phyloP scores from a whole-genome alignment of 441 rosid genomes.

The Omphalea diandra region DNA sequence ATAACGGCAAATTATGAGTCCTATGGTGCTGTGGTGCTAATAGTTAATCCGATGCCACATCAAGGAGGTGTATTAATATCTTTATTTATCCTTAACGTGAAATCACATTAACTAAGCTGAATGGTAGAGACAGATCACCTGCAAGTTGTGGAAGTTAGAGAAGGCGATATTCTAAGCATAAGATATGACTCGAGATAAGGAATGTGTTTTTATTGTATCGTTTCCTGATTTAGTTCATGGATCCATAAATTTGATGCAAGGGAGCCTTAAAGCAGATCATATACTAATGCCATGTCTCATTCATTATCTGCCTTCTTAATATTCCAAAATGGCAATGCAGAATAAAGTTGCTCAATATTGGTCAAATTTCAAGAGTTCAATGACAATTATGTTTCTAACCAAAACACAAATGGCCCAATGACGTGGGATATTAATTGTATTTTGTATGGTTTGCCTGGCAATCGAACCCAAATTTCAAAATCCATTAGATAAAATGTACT shows the following conservation, averaged over 20 bases:
- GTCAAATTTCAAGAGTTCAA: neutral
- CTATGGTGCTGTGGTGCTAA: neutral
- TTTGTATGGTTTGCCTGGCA: no score
- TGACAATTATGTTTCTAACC: no score
- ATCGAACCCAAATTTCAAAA: no score
- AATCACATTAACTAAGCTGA: conserved; percentile 4
- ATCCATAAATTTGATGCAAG: conserved; percentile 10
- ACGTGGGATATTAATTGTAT: no score
- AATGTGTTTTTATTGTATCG: conserved; percentile 3
- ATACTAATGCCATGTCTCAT: conserved; percentile 8
- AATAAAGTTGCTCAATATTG: neutral
- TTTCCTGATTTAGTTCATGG: neutral
- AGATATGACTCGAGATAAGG: conserved; percentile 2
- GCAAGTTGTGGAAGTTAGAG: conserved; percentile 2
- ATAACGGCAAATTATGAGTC: no score
- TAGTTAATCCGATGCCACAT: neutral
- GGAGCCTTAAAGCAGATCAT: conserved; percentile 15
- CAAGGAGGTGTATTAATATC: neutral
- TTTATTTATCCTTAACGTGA: neutral
- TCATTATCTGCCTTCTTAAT: neutral
- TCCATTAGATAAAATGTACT: no score
- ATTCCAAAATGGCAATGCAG: neutral
- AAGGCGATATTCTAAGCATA: neutral
- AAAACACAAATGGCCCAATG: no score
- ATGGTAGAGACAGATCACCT: conserved; percentile 15